Evolutionary conservation across 208 protist species (phyloP).

Genomic region (Novymonas esmeraldas): DNA sequence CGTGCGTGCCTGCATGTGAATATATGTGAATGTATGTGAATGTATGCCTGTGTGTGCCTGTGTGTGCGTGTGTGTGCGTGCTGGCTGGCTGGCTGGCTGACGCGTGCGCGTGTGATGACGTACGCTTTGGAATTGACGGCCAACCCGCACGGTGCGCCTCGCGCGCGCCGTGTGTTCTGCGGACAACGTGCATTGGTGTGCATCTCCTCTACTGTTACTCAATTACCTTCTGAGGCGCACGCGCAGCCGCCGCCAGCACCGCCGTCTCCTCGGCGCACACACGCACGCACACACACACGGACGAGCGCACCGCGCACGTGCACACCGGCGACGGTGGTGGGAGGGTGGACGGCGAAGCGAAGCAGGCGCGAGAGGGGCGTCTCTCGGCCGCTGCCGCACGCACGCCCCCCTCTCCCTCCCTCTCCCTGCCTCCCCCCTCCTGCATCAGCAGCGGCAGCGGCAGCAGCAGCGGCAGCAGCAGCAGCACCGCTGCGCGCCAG

Average conservation of each 20-base stretch:
- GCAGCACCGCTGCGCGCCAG: background rate
- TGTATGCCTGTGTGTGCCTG: too few species aligned
- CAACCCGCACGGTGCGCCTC: constrained; percentile 17
- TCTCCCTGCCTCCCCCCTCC: too few species aligned
- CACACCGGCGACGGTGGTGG: too few species aligned
- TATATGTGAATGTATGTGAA: too few species aligned
- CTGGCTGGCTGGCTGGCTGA: constrained; percentile 49
- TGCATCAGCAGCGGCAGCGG: too few species aligned
- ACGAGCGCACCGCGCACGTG: too few species aligned
- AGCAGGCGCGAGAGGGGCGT: constrained; percentile 1
- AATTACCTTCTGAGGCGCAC: constrained; percentile 13
- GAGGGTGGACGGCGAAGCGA: too few species aligned
- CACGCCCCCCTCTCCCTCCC: too few species aligned
- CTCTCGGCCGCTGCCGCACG: background rate
- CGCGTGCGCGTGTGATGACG: constrained; percentile 53
- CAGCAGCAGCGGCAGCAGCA: too few species aligned
- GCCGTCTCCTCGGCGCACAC: constrained; percentile 1
- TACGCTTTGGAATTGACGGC: constrained; percentile 30
- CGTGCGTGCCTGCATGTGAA: background rate
- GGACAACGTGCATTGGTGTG: constrained; percentile 34
- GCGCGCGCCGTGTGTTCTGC: constrained; percentile 16
- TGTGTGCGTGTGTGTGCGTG: constrained; percentile 21
- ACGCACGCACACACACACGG: background rate
- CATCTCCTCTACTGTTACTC: constrained; percentile 31
- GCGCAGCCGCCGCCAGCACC: background rate